These are phyloP conservation scores for Quercus aquifolioides DNA, from an alignment of 306 rosid species.

Conservation along the genomic window DNA sequence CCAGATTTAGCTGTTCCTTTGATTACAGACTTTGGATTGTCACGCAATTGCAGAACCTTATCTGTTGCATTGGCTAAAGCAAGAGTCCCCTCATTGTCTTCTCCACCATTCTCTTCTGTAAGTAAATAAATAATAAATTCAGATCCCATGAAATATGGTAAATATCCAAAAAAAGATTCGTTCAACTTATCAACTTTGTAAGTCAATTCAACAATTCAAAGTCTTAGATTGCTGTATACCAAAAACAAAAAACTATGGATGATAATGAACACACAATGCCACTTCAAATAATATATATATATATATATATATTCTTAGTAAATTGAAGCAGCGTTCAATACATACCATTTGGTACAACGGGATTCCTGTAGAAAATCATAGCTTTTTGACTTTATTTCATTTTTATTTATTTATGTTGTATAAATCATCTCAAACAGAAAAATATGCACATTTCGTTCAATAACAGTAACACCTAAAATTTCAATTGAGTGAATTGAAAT, in stretches of 20 bases:
- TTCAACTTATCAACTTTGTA: background rate
- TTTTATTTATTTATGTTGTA: background rate
- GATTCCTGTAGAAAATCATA: background rate
- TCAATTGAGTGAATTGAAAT: background rate
- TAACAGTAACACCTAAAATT: background rate
- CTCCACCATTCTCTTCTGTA: constrained; percentile 48
- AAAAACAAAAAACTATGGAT: background rate
- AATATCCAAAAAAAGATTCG: background rate
- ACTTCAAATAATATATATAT: background rate
- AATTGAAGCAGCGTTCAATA: background rate
- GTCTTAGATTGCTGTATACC: background rate
- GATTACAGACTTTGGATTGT: constrained; percentile 39
- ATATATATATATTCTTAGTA: too few relatives aligned
- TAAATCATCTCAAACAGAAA: background rate
- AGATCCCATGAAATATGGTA: background rate
- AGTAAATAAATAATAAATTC: background rate
- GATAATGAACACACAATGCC: background rate
- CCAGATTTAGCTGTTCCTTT: constrained; percentile 65
- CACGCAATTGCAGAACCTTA: constrained; percentile 69
- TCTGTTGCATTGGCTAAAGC: constrained; percentile 63
- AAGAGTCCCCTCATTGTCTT: constrained; percentile 43
- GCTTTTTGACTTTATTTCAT: background rate
- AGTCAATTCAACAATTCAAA: background rate
- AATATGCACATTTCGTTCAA: background rate
- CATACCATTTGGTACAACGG: background rate